phyloP scores from a whole-genome alignment of 2,329 filamentous ascomycete genomes.

The Diaporthe velutina region DNA sequence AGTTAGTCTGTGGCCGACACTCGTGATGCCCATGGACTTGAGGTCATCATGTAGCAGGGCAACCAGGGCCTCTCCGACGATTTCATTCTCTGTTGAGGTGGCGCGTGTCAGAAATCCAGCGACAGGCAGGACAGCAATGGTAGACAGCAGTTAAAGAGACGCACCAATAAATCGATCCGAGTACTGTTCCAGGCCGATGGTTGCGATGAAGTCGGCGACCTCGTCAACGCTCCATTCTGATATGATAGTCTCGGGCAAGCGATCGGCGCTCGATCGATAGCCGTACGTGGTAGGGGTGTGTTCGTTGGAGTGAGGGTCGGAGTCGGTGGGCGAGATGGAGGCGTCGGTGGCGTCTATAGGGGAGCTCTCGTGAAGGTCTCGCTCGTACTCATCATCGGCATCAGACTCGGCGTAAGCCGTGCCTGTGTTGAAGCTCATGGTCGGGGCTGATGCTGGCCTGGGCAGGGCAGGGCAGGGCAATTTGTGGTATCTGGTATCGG shows the following conservation, averaged over 20 bases:
- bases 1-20: constrained; percentile 93
- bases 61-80: constrained; percentile 91
- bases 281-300: constrained; percentile 86
- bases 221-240: constrained; percentile 88
- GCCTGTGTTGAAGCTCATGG: constrained; percentile 73
- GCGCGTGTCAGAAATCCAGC: constrained; percentile 42
- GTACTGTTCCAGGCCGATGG: constrained; percentile 85
- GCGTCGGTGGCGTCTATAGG: constrained; percentile 75
- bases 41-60: constrained; percentile 92
- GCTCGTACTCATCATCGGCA: constrained; percentile 87
- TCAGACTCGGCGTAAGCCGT: constrained; percentile 84
- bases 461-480: not conserved
- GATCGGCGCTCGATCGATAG: constrained; percentile 73
- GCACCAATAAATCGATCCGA: constrained; percentile 85
- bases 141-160: constrained; percentile 50
- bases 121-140: not conserved
- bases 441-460: constrained; percentile 31
- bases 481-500: constrained; percentile 32
- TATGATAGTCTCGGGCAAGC: constrained; percentile 80
- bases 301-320: constrained; percentile 77
- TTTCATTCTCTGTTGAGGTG: constrained; percentile 81
- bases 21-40: constrained; percentile 93
- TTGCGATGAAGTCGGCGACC: constrained; percentile 88
- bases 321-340: constrained; percentile 78
- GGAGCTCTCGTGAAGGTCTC: constrained; percentile 76